Conservation (phyloP, 805 yeast species). For the Lipomyces spencermartinsiae region DNA sequence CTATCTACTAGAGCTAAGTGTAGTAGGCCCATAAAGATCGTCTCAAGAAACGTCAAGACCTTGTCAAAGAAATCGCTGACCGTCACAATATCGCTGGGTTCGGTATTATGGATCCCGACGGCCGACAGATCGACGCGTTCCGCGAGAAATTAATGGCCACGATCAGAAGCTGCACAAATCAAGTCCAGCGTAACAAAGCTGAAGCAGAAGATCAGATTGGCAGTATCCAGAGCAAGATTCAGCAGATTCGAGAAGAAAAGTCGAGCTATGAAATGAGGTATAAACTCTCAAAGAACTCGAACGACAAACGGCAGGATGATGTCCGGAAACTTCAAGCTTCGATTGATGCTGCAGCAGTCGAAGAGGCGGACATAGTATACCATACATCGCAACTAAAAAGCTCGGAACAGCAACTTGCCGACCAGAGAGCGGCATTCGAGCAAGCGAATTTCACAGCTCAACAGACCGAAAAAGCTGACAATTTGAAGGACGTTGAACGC, state of each 20-base stretch:
- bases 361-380: constrained; percentile 56
- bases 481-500: constrained; percentile 38
- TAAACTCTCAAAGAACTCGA: constrained; percentile 16
- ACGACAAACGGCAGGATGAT: constrained; percentile 43
- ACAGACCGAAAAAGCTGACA: constrained; percentile 6
- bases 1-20: background rate
- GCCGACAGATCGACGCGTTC: constrained; percentile 23
- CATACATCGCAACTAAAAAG: constrained; percentile 47
- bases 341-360: constrained; percentile 49
- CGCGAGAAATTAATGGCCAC: constrained; percentile 11
- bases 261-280: constrained; percentile 40
- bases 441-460: constrained; percentile 15
- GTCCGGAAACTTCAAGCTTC: constrained; percentile 50
- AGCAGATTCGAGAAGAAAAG: constrained; percentile 40
- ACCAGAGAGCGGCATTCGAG: constrained; percentile 26
- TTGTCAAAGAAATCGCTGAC: constrained; percentile 22
- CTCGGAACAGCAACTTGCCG: constrained; percentile 50
- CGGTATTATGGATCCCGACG: constrained; percentile 18
- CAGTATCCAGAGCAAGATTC: constrained; percentile 38
- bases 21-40: constrained; percentile 26
- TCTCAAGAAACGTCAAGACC: constrained; percentile 26
- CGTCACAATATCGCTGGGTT: constrained; percentile 28
- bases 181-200: constrained; percentile 18
- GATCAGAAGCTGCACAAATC: constrained; percentile 21
- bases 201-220: constrained; percentile 46